These are phyloP conservation scores for Leavenworthia alabamica DNA, from an alignment of 345 rosid genomes.

Conservation along the genomic window DNA sequence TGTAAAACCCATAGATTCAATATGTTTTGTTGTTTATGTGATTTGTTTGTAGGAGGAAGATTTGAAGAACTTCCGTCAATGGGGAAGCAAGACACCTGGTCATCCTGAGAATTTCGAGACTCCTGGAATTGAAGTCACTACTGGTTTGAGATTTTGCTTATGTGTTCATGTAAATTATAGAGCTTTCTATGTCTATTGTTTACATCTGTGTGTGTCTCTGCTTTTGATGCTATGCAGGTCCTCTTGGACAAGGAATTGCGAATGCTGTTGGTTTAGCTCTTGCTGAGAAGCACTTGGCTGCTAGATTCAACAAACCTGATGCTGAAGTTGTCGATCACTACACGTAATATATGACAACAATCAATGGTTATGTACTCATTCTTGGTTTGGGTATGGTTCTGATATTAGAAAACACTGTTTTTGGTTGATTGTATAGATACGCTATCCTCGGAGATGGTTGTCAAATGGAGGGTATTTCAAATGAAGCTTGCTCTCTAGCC, in stretches of 20 bases:
- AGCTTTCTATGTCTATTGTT: neutral
- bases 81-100: conserved; percentile 98
- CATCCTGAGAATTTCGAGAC: conserved; percentile 99
- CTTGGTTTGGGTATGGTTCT: neutral
- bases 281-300: conserved; percentile 89
- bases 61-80: conserved; percentile 81
- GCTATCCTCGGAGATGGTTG: conserved; percentile 88
- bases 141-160: conserved; percentile 48
- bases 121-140: conserved; percentile 96
- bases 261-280: conserved; percentile 96
- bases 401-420: neutral
- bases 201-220: neutral
- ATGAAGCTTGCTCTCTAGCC: conserved; percentile 90
- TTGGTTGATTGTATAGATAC: conserved; percentile 43
- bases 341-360: conserved; percentile 44
- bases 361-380: neutral
- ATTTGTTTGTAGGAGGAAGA: conserved; percentile 67
- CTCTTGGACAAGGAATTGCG: conserved; percentile 89
- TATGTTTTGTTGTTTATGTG: conserved; percentile 1
- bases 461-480: conserved; percentile 95
- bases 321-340: conserved; percentile 74
- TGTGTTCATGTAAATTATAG: neutral
- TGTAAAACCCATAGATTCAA: neutral
- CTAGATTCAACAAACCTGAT: conserved; percentile 82
- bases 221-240: conserved; percentile 44